Base-by-base conservation (phyloP, 2,329 filamentous ascomycete species). In the Arthroderma uncinatum region DNA sequence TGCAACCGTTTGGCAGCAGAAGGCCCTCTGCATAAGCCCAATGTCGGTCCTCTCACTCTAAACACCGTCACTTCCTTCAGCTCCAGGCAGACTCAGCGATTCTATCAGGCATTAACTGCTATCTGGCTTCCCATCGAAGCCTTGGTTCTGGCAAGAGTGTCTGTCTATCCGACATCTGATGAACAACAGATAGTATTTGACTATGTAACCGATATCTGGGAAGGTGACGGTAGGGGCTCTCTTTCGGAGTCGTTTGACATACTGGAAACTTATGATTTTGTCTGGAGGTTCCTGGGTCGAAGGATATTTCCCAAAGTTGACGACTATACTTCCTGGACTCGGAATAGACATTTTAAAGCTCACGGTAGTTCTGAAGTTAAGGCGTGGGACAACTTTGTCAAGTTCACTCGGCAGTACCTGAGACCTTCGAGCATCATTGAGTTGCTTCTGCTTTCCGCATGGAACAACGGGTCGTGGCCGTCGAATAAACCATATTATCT, bases 251-350 rank as follows among this genome's bases (percentile, higher is more conserved):
- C 12, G 23, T 34, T 56, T 40, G 55, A 56, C 28, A 25, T 56
- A 39, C 19, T 56, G 30, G 55, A 56, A 36, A 42, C 23, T 19
- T 56, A 52, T 52, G 37, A 56, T 52, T 56, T 56, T 56, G 28
- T 52, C 34, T 56, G 55, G 55, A 40, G 55, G 37, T 56, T 50
- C 37, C 34, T 56, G 34, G 25, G 40, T 39, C 25, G 40, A 52
- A 56, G 50, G 44, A 39, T 56, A 56, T 34, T 34, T 34, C 6
- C 6, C 12, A 12, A 34, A 34, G 12, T 34, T 34, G 33, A 34
- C n/a, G n/a, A n/a, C n/a, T n/a, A n/a, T n/a, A n/a, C n/a, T 34
- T 34, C 12, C 6, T 34, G 33, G 33, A 34, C 33, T 5, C 33
- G 33, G 33, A 5, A 34, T 12, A 6, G n/a, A 34, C 33, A 34